A percentile compares a stretch with the other conserved stretches of the same genome.
These are phyloP conservation scores for Pyrenochaeta sp. DNA, from an alignment of 2,329 filamentous ascomycete genomes.

Conservation along the genomic window DNA sequence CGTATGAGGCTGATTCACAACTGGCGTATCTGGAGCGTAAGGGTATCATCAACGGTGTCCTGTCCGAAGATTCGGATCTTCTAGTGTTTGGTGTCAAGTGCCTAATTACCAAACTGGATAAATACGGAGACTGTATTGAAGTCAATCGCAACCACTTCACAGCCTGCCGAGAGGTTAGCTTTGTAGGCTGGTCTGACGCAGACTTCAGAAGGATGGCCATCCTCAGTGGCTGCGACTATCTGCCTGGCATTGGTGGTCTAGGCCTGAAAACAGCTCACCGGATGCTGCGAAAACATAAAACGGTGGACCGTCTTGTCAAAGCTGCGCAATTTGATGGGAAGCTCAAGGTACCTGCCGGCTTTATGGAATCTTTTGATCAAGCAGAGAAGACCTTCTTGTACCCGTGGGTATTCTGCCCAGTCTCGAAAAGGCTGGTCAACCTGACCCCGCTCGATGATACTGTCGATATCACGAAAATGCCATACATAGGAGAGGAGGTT, in stretches of 20 bases:
- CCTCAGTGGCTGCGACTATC: constrained; percentile 93
- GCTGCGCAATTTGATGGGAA: constrained; percentile 91
- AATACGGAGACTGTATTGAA: constrained; percentile 92
- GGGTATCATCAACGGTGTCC: constrained; percentile 83
- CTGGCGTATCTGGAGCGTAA: constrained; percentile 90
- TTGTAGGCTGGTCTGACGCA: constrained; percentile 89
- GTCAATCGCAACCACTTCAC: constrained; percentile 90
- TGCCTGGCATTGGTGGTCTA: constrained; percentile 83
- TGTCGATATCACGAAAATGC: constrained; percentile 73
- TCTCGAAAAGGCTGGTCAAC: constrained; percentile 74
- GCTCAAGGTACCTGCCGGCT: constrained; percentile 79
- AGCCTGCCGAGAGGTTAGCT: constrained; percentile 83
- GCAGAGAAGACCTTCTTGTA: constrained; percentile 94
- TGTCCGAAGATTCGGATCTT: constrained; percentile 96
- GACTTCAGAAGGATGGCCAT: constrained; percentile 97
- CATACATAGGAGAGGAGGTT: constrained; percentile 81
- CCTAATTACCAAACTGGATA: constrained; percentile 91
- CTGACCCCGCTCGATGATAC: constrained; percentile 72
- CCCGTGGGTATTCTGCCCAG: constrained; percentile 92
- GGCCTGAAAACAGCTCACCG: constrained; percentile 94
- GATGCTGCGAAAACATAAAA: constrained; percentile 88
- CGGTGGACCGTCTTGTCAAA: constrained; percentile 80
- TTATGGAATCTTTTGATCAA: constrained; percentile 80
- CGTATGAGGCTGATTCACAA: constrained; percentile 98
- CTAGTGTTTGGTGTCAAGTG: constrained; percentile 93